Evolutionary conservation across 1,139 yeast genomes (phyloP).

Genomic region (Scheffersomyces insectosa): DNA sequence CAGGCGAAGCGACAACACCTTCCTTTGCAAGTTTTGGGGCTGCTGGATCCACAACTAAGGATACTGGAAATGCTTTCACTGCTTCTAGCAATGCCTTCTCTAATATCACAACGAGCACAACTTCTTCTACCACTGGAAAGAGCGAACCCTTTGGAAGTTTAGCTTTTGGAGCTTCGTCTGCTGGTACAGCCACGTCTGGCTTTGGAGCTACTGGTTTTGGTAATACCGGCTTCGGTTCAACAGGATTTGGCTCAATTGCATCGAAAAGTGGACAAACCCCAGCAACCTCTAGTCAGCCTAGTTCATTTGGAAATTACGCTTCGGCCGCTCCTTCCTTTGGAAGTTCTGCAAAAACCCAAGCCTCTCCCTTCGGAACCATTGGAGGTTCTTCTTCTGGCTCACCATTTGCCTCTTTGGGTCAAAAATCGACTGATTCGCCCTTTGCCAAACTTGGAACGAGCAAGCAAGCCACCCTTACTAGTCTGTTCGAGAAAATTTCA

Average conservation of each 20-base stretch:
- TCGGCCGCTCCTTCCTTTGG: slow-evolving; percentile 15
- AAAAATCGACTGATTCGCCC: slow-evolving; percentile 6
- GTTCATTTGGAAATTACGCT: slow-evolving; percentile 16
- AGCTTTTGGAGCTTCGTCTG: slow-evolving; percentile 4
- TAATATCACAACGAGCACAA: background rate
- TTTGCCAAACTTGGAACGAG: slow-evolving; percentile 4
- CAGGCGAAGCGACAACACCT: background rate
- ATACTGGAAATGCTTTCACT: slow-evolving; percentile 8
- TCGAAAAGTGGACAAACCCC: background rate
- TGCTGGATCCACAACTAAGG: slow-evolving; percentile 11
- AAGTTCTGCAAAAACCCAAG: slow-evolving; percentile 3
- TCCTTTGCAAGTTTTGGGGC: slow-evolving; percentile 5
- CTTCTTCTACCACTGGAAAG: background rate
- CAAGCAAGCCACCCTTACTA: too few relatives aligned
- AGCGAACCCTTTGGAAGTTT: slow-evolving; percentile 1
- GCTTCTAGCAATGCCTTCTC: background rate
- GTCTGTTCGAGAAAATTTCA: too few relatives aligned
- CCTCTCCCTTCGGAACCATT: slow-evolving; percentile 12
- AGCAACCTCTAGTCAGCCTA: too few relatives aligned
- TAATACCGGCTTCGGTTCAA: slow-evolving; percentile 11
- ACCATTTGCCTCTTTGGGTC: slow-evolving; percentile 6
- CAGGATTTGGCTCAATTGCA: slow-evolving; percentile 15
- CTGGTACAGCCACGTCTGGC: slow-evolving; percentile 8
- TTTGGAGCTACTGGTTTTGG: slow-evolving; percentile 16
- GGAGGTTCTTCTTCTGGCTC: slow-evolving; percentile 6